Evolutionary conservation across 441 rosid species (phyloP).

Genomic region (Capsella rubella): DNA sequence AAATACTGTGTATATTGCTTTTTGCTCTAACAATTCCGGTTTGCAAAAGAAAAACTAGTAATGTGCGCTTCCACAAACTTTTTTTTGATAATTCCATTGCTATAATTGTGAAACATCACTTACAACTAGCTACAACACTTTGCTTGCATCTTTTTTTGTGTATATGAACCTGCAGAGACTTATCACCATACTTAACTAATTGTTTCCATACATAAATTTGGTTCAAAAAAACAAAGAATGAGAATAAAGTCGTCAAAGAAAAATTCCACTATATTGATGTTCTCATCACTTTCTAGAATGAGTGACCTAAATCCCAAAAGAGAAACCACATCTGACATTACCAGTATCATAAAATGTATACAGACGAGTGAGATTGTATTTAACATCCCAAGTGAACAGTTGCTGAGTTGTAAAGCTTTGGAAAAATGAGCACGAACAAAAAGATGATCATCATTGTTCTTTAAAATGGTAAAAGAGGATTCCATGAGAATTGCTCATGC

Average conservation of each 20-base stretch:
- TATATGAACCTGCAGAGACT: conserved; percentile 28
- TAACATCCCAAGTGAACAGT: background rate
- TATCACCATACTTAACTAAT: background rate
- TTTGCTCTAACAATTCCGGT: background rate
- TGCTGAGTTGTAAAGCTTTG: conserved; percentile 47
- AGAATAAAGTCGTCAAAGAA: background rate
- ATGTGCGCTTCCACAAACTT: conserved; percentile 8
- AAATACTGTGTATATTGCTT: background rate
- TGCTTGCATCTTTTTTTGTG: conserved; percentile 34
- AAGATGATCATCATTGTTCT: conserved; percentile 37
- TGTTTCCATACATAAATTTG: background rate
- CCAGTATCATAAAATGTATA: conserved; percentile 24
- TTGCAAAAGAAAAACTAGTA: background rate
- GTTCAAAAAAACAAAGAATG: background rate
- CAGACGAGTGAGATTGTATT: conserved; percentile 13
- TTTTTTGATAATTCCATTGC: conserved; percentile 28
- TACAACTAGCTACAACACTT: conserved; percentile 4
- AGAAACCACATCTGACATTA: conserved; percentile 30
- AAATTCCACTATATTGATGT: conserved; percentile 26
- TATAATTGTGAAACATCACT: conserved; percentile 29
- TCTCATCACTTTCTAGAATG: conserved; percentile 32
- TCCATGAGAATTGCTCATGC: conserved; percentile 33
- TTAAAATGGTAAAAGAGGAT: conserved; percentile 36
- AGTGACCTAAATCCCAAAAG: conserved; percentile 25
- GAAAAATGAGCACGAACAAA: conserved; percentile 35